Conservation (phyloP, 2,329 filamentous ascomycete species). For the Ascochyta rabiei region DNA sequence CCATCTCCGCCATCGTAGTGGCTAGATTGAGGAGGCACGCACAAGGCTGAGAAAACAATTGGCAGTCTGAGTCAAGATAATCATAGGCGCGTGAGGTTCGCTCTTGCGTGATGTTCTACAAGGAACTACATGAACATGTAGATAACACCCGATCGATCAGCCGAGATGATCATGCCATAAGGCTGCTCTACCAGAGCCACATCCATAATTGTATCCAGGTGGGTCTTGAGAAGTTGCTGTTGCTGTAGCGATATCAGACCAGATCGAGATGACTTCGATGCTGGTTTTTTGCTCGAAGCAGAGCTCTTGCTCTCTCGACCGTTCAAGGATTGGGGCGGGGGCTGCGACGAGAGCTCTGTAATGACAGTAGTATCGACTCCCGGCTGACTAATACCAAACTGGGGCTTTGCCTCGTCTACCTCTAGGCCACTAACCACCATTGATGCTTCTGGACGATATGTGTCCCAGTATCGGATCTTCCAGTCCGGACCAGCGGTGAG, state of each 20-base stretch:
- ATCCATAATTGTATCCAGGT: slow-evolving; percentile 87
- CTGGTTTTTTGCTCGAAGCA: slow-evolving; percentile 45
- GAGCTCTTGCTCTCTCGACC: slow-evolving; percentile 36
- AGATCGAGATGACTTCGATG: slow-evolving; percentile 66
- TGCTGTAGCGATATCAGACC: slow-evolving; percentile 94
- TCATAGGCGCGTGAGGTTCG: background rate
- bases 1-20: background rate
- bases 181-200: slow-evolving; percentile 86
- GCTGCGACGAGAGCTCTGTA: slow-evolving; percentile 44
- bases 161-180: slow-evolving; percentile 91
- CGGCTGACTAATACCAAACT: slow-evolving; percentile 58
- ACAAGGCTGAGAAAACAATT: background rate
- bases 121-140: slow-evolving; percentile 72
- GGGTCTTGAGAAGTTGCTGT: slow-evolving; percentile 81
- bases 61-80: too few species aligned
- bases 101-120: background rate
- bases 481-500: slow-evolving; percentile 88
- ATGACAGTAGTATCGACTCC: slow-evolving; percentile 51
- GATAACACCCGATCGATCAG: slow-evolving; percentile 85
- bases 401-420: slow-evolving; percentile 72
- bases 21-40: background rate
- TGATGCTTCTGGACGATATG: slow-evolving; percentile 77
- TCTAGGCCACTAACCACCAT: slow-evolving; percentile 79
- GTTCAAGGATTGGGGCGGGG: slow-evolving; percentile 20
- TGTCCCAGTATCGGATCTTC: slow-evolving; percentile 93